These are phyloP conservation scores for Urtica urens DNA, from an alignment of 306 rosid species.

Conservation along the genomic window DNA sequence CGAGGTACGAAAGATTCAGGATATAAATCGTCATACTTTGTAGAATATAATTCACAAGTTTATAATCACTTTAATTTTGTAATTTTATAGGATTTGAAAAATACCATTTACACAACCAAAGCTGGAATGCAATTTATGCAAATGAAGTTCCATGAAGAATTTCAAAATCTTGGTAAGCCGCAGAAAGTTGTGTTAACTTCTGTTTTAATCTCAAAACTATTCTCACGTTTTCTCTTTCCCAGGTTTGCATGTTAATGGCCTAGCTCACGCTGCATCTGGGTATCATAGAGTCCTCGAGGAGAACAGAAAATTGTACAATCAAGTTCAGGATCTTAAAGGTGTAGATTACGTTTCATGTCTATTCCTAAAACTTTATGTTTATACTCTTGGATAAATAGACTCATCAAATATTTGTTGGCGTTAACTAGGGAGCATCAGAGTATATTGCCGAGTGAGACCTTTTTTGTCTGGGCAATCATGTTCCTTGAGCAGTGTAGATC, in stretches of 20 bases:
- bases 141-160: constrained; percentile 79
- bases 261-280: constrained; percentile 91
- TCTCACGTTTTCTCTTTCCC: constrained; percentile 7
- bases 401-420: constrained; percentile 5
- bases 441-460: constrained; percentile 95
- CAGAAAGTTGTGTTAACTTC: not conserved
- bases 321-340: constrained; percentile 97
- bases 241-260: constrained; percentile 68
- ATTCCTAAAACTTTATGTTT: not conserved
- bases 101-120: constrained; percentile 55
- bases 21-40: constrained; percentile 1
- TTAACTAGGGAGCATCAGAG: constrained; percentile 85
- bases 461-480: constrained; percentile 54
- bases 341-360: constrained; percentile 15
- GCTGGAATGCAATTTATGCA: constrained; percentile 81
- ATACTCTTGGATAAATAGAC: constrained; percentile 2
- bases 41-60: constrained; percentile 5
- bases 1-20: constrained; percentile 32
- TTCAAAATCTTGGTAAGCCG: constrained; percentile 58
- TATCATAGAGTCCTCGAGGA: constrained; percentile 90
- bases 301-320: constrained; percentile 84
- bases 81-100: constrained; percentile 60
- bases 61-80: not conserved
- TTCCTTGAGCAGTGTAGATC: constrained; percentile 52
- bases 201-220: not conserved